Conservation (phyloP, 139 green algal genomes). For the Coelastrella sp. region DNA sequence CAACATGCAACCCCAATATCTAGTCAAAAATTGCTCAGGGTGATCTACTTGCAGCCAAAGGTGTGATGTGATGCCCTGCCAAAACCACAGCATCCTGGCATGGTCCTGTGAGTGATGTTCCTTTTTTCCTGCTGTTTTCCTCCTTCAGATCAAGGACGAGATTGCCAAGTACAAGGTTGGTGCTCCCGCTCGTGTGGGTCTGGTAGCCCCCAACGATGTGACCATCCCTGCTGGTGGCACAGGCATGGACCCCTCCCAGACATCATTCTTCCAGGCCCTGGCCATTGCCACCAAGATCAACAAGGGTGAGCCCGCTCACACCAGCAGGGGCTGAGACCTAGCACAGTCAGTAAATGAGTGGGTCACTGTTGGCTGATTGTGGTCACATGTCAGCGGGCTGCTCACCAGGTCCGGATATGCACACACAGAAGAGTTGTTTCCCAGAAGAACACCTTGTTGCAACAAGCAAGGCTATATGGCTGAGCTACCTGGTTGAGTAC, state of each 20-base stretch:
- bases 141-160: slow-evolving; percentile 76
- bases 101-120: not conserved
- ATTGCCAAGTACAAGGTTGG: slow-evolving; percentile 92
- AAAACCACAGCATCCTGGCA: not conserved
- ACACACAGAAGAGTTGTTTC: no score
- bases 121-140: not conserved
- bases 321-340: no score
- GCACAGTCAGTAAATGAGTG: no score
- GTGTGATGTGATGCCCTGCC: not conserved
- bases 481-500: no score
- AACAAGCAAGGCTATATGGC: no score
- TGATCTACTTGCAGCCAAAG: not conserved
- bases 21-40: not conserved
- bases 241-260: slow-evolving; percentile 99
- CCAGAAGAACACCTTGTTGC: no score
- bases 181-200: slow-evolving; percentile 92
- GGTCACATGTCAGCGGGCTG: no score
- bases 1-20: slow-evolving; percentile 1
- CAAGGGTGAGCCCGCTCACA: slow-evolving; percentile 76
- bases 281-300: slow-evolving; percentile 99
- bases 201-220: slow-evolving; percentile 93
- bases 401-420: no score
- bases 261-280: slow-evolving; percentile 99
- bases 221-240: slow-evolving; percentile 91
- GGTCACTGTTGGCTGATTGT: no score